phyloP scores from a whole-genome alignment of 768 basidiomycete species.

The Boletus pseudopeckii region DNA sequence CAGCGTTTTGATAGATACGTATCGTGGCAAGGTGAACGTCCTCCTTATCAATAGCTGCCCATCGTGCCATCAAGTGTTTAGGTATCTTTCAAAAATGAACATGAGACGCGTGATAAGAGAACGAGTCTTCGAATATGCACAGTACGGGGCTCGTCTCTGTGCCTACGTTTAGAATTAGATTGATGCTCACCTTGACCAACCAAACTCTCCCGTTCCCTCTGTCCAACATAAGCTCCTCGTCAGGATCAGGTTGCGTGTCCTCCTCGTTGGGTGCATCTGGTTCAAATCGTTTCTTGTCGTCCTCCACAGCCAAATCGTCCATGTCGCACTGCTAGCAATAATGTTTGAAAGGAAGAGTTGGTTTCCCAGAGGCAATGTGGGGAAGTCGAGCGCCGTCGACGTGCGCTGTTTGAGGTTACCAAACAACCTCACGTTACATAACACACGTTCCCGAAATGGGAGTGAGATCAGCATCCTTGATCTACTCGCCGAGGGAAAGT shows the following conservation, averaged over 20 bases:
- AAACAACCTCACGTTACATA: too few species aligned
- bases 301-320: conserved; percentile 40
- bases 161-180: not conserved
- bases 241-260: conserved; percentile 69
- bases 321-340: conserved; percentile 13
- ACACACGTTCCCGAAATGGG: not conserved
- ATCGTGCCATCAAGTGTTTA: conserved; percentile 80
- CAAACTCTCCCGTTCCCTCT: conserved; percentile 74
- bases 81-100: conserved; percentile 57
- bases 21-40: conserved; percentile 82
- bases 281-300: conserved; percentile 75
- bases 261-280: conserved; percentile 51
- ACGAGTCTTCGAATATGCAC: not conserved
- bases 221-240: conserved; percentile 78
- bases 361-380: too few species aligned
- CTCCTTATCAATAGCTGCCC: conserved; percentile 72
- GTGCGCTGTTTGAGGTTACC: too few species aligned
- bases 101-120: conserved; percentile 7
- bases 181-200: conserved; percentile 71
- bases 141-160: not conserved
- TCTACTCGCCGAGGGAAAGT: too few species aligned
- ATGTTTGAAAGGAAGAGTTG: not conserved
- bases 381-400: too few species aligned
- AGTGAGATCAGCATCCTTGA: too few species aligned
- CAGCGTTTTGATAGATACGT: conserved; percentile 63